These are phyloP conservation scores for Phycomyces nitens DNA, from an alignment of 192 early-diverging fungal species.

Conservation along the genomic window DNA sequence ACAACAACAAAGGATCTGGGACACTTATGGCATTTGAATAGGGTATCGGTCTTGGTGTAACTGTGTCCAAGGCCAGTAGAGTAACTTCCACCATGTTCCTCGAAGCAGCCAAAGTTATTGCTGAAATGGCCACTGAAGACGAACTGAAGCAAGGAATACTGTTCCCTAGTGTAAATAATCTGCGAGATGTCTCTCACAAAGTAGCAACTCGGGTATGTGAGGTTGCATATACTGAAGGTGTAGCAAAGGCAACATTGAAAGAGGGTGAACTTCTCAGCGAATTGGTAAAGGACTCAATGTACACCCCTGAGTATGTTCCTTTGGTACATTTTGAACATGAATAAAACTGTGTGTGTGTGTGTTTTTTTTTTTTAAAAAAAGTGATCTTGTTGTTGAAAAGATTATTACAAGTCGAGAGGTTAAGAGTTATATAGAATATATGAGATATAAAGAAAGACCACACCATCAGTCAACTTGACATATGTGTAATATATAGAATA, in stretches of 20 bases:
- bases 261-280: constrained; percentile 34
- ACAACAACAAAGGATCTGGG: too few species aligned
- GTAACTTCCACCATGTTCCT: constrained; percentile 86
- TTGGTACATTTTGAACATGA: constrained; percentile 13
- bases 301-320: constrained; percentile 42
- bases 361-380: constrained; percentile 1
- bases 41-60: constrained; percentile 85
- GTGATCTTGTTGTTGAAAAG: not conserved
- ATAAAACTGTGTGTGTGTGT: too few species aligned
- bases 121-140: constrained; percentile 65
- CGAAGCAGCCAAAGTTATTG: constrained; percentile 72
- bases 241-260: constrained; percentile 35
- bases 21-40: constrained; percentile 37
- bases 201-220: constrained; percentile 79
- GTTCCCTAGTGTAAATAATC: constrained; percentile 82
- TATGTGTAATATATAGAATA: too few species aligned
- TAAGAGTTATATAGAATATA: too few species aligned
- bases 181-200: constrained; percentile 79
- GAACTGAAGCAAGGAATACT: constrained; percentile 70
- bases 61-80: constrained; percentile 60
- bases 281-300: constrained; percentile 41
- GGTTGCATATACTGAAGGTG: constrained; percentile 39
- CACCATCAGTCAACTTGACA: too few species aligned
- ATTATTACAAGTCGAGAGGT: too few species aligned
- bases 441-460: too few species aligned